Conservation (phyloP, 2,329 filamentous ascomycete genomes). For the Nannizzia gypsea region DNA sequence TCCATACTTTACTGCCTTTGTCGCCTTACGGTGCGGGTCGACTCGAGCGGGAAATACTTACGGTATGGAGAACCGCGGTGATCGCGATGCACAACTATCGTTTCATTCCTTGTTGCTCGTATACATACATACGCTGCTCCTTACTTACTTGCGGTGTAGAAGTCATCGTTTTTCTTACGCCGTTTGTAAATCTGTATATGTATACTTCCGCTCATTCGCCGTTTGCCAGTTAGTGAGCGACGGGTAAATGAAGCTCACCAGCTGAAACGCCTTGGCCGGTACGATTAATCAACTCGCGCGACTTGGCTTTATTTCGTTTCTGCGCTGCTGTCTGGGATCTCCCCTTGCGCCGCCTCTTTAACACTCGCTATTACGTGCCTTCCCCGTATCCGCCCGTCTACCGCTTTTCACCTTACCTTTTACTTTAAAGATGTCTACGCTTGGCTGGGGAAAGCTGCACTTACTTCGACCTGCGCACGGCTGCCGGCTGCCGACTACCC, state of each 20-base stretch:
- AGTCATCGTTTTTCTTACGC: no score
- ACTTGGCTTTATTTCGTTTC: not conserved
- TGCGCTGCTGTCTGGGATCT: not conserved
- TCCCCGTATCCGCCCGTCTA: not conserved
- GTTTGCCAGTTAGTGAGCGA: not conserved
- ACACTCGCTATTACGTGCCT: no score
- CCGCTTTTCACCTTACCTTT: not conserved
- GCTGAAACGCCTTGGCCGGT: not conserved
- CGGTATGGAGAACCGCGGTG: not conserved
- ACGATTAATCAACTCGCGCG: not conserved
- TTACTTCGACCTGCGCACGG: not conserved
- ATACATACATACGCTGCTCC: no score
- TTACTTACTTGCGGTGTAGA: no score
- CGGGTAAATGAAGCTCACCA: not conserved
- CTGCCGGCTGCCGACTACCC: not conserved
- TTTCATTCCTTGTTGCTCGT: not conserved
- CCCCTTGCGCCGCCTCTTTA: not conserved
- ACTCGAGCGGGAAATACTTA: not conserved
- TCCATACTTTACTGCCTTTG: no score
- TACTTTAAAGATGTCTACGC: not conserved
- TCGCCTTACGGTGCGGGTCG: no score
- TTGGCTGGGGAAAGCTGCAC: not conserved
- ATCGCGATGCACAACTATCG: not conserved
- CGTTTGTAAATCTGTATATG: no score
- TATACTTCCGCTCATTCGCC: not conserved